These are phyloP conservation scores for Tricholoma hemisulphureum DNA, from an alignment of 768 basidiomycete species.

Conservation along the genomic window DNA sequence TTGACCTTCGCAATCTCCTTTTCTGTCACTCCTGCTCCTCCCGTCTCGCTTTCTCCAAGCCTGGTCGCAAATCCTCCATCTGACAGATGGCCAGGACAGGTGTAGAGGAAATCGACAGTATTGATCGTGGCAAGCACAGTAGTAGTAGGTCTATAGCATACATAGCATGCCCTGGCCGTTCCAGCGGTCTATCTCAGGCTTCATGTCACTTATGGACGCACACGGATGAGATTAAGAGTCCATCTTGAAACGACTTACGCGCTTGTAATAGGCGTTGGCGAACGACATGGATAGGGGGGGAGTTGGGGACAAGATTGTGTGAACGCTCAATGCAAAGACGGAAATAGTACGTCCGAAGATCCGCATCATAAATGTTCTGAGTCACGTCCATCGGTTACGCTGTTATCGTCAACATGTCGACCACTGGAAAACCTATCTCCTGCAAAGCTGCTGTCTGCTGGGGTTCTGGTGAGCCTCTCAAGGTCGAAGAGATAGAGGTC, in stretches of 20 bases:
- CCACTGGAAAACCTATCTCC: slow-evolving; percentile 74
- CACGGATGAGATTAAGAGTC: neutral
- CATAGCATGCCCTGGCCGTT: slow-evolving; percentile 74
- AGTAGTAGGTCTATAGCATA: slow-evolving; percentile 77
- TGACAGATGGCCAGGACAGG: slow-evolving; percentile 75
- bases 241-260: slow-evolving; percentile 49
- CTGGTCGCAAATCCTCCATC: slow-evolving; percentile 74
- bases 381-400: neutral
- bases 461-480: slow-evolving; percentile 84
- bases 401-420: slow-evolving; percentile 61
- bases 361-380: neutral
- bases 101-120: slow-evolving; percentile 83
- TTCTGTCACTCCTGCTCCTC: slow-evolving; percentile 46
- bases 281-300: slow-evolving; percentile 74
- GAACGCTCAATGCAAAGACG: neutral
- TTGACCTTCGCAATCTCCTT: slow-evolving; percentile 80
- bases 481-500: slow-evolving; percentile 91
- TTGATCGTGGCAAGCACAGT: slow-evolving; percentile 84
- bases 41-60: slow-evolving; percentile 34
- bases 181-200: slow-evolving; percentile 68
- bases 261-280: slow-evolving; percentile 85
- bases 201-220: slow-evolving; percentile 12
- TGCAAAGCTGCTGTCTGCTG: slow-evolving; percentile 96
- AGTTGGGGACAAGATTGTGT: no score
- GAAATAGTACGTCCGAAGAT: neutral